phyloP scores from a whole-genome alignment of 2,329 filamentous ascomycete genomes.

The Aspergillus nomiae region DNA sequence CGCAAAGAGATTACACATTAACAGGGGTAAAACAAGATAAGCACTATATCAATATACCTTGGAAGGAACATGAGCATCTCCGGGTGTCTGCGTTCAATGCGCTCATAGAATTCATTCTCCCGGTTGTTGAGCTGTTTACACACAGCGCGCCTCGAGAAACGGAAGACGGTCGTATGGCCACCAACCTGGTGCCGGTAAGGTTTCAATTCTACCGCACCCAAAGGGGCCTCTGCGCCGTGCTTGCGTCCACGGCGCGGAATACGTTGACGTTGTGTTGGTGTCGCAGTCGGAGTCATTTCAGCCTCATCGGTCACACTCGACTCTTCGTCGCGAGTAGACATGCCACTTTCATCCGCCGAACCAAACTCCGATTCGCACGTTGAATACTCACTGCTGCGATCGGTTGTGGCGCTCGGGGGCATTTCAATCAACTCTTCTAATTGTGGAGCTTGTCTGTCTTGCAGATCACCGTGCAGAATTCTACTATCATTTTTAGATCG shows the following conservation, averaged over 20 bases:
- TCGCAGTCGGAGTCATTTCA: constrained; percentile 51
- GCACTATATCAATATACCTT: constrained; percentile 57
- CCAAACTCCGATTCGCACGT: constrained; percentile 49
- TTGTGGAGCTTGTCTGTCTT: constrained; percentile 40
- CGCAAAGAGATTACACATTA: not conserved
- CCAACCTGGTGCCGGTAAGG: constrained; percentile 98
- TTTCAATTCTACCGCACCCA: constrained; percentile 92
- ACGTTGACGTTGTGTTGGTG: constrained; percentile 38
- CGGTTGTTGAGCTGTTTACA: constrained; percentile 98
- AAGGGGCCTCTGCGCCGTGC: constrained; percentile 50
- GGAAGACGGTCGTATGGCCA: constrained; percentile 93
- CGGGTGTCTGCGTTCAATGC: constrained; percentile 85
- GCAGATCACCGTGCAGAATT: constrained; percentile 62
- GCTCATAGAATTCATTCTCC: constrained; percentile 99
- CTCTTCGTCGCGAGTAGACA: constrained; percentile 52
- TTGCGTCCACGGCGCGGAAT: constrained; percentile 32
- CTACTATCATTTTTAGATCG: constrained; percentile 62
- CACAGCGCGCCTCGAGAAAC: constrained; percentile 90
- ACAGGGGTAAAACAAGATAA: not conserved
- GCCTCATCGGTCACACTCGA: constrained; percentile 58
- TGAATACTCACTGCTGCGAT: constrained; percentile 39
- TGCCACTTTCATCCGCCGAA: constrained; percentile 45
- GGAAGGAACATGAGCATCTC: constrained; percentile 89
- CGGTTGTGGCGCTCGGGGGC: constrained; percentile 37
- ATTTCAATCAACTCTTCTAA: constrained; percentile 42